Conservation (phyloP, 371 early-diverging fungal species). For the Conidiobolus incongruus region DNA sequence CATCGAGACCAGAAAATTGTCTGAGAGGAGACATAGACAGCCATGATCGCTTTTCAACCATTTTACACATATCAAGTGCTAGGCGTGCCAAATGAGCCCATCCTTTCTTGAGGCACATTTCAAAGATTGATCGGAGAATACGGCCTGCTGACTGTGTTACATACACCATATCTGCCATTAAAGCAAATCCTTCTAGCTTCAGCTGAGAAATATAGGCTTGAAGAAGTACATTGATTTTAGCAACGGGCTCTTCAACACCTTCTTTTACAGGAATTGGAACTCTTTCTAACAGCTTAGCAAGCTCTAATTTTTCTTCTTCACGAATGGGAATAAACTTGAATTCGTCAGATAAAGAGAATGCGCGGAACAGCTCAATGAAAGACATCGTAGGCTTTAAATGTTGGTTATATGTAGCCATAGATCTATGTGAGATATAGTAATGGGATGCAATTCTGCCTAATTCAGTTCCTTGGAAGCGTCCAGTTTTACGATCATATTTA, state of each 20-base stretch:
- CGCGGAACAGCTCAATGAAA: constrained; percentile 74
- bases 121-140: constrained; percentile 88
- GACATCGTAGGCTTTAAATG: constrained; percentile 80
- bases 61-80: constrained; percentile 74
- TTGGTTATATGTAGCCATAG: constrained; percentile 84
- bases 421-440: constrained; percentile 76
- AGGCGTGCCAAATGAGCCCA: constrained; percentile 81
- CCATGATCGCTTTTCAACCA: constrained; percentile 86
- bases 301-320: constrained; percentile 87
- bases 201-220: constrained; percentile 87
- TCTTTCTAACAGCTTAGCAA: constrained; percentile 75
- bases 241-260: constrained; percentile 66
- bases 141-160: constrained; percentile 89
- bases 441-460: constrained; percentile 90
- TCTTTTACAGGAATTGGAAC: constrained; percentile 90
- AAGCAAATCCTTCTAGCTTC: constrained; percentile 78
- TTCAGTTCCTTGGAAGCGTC: constrained; percentile 71
- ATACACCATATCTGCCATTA: constrained; percentile 88
- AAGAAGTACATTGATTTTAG: constrained; percentile 87
- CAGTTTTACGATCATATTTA: constrained; percentile 80
- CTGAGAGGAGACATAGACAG: constrained; percentile 82
- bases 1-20: constrained; percentile 65
- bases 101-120: constrained; percentile 80
- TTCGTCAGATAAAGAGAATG: constrained; percentile 78
- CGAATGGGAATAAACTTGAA: constrained; percentile 90